Percentiles rank a stretch among this genome's conserved stretches.
Evolutionary conservation across 2,329 filamentous ascomycete genomes (phyloP).

Genomic region (Neopestalotiopsis sp.): DNA sequence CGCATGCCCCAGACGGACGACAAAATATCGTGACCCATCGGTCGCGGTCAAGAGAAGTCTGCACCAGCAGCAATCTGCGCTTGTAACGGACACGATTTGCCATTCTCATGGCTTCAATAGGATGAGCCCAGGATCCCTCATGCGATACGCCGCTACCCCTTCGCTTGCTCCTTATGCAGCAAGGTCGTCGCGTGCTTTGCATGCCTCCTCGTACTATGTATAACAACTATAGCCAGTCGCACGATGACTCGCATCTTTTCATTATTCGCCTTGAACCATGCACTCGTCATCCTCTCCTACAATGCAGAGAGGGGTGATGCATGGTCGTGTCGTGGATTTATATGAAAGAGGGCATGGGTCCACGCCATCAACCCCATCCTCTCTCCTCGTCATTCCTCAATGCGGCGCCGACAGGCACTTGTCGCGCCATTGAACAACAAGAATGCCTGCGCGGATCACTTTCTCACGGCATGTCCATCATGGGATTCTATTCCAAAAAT

Average conservation of each 20-base stretch:
- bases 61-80: too few species aligned
- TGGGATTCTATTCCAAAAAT: not conserved
- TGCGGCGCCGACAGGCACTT: not conserved
- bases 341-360: not conserved
- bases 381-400: not conserved
- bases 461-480: not conserved
- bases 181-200: not conserved
- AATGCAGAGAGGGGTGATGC: not conserved
- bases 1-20: not conserved
- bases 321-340: not conserved
- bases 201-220: not conserved
- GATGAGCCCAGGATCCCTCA: not conserved
- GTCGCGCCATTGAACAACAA: slow-evolving; percentile 4
- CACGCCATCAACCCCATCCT: slow-evolving; percentile 3
- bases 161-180: not conserved
- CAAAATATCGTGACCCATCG: not conserved
- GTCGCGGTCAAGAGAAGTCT: too few species aligned
- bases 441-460: slow-evolving; percentile 8
- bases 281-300: not conserved
- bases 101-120: too few species aligned
- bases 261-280: not conserved
- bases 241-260: not conserved
- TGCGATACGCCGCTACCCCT: not conserved
- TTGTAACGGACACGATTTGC: too few species aligned
- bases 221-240: not conserved